Evolutionary conservation across 2,329 filamentous ascomycete species (phyloP), one percentile per base, ranked within the genome.

Genomic region (Trichoderma semiorbis): DNA sequence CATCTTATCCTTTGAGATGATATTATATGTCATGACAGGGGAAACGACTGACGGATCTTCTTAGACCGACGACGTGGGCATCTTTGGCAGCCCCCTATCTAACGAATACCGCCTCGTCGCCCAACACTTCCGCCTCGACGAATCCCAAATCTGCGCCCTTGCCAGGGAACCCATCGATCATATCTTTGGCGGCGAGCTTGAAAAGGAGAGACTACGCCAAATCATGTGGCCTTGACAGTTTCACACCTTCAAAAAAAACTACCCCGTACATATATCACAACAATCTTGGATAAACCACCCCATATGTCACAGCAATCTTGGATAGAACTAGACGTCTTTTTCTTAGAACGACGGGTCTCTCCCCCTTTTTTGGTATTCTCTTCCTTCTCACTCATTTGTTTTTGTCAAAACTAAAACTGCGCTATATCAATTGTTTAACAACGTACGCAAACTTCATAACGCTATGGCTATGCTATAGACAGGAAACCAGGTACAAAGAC

Each of bases 51-150:
- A 58, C 14, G 1, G 11, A 10, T 21, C 11, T 14, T 8, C 16
- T 73, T 73, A 94, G 92, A 96, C 93, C 1, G 93, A 96, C 78
- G 93, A 96, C 76, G 91, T 95, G 11, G 93, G 93, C 2, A 89
- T 96, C 26, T 96, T 96, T 76, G 91, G 90, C 64, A 95, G 92
- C 77, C 85, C 88, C 0, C 81, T 95, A 5, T 94, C 92, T 0
- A 90, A 94, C 75, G 93, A 97, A 79, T 95, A 95, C 79, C 82
- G 85, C 8, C 86, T 96, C 3, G 91, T 92, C 4, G 90, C 91
- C 1, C 80, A 90, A 74, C 89, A 95, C 78, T 96, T 96, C 76
- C 78, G 81, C 0, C 84, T 96, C 7, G 78, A 77, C 14, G 79
- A 78, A 3, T 72, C 77, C 6, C 83, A 85, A 18, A 82, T 88